Base-by-base conservation (phyloP, 805 yeast species). In the Yueomyces sinensis region DNA sequence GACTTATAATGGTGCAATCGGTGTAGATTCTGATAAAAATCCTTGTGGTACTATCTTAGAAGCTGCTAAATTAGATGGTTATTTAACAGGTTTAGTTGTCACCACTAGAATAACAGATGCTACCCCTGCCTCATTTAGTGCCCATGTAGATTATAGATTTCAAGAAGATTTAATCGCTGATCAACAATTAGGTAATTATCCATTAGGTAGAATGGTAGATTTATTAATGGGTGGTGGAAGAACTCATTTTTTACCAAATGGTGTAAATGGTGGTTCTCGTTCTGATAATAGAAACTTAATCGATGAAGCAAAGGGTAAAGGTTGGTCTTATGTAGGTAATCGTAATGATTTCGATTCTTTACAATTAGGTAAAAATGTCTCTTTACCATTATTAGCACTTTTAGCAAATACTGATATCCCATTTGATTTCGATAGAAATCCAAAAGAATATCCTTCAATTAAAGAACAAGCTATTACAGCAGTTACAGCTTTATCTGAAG, bases 101-200 rank as follows among this genome's bases (percentile, higher is more conserved):
- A 87, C 95, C 19, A 86, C 96, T 0, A 70, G 93, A 42, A 72
- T 87, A 43, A 83, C 95, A 7, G 96, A 87, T 53, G 96, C 96
- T 13, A 87, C 96, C 0, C 96, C 96, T 0, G 95, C 94, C 11
- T 75, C 87, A 0, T 87, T 84, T 54, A 74, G 83, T 29, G 47
- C 94, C 3, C 97, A 87, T 54, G 91, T 68, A 13, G 76, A 76
- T 42, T 69, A 63, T 50, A 69, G 97, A 50, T 67, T 61, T 45
- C 82, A 80, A 61, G 94, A 86, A 55, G 87, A 81, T 50, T 64
- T 75, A 56, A 84, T 87, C 52, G 95, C 95, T 4, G 72, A 73
- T 48, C 95, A 87, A 41, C 91, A 83, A 52, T 56, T 87, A 39
- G 95, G 95, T 25, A 67, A 71, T 29, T 79, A 82, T 47, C 77